Conservation (phyloP, 73 alveolate genomes). For the Stentor coeruleus region DNA sequence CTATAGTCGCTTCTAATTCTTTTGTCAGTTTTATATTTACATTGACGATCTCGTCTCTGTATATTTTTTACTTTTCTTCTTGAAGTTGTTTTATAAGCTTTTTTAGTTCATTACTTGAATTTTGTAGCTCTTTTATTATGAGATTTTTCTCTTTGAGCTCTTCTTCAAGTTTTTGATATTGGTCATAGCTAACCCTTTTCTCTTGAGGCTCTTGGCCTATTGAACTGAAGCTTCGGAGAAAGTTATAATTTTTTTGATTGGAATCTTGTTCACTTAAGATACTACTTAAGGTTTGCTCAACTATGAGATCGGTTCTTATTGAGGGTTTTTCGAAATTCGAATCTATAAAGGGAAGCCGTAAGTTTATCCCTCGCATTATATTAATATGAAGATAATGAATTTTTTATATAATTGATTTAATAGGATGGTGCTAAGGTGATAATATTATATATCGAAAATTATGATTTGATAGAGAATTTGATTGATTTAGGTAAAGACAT, state of each 20-base stretch:
- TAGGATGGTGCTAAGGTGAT: too few species aligned
- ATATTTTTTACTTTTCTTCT: not conserved
- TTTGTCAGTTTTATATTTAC: not conserved
- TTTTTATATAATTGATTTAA: too few species aligned
- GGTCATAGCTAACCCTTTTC: not conserved
- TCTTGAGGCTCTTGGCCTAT: not conserved
- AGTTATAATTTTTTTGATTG: not conserved
- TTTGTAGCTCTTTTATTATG: not conserved
- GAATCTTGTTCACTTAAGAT: not conserved
- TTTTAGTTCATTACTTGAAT: not conserved
- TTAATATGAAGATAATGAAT: too few species aligned
- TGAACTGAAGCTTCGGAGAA: not conserved
- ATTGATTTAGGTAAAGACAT: too few species aligned
- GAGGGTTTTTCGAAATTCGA: not conserved
- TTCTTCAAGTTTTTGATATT: not conserved
- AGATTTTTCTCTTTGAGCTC: not conserved
- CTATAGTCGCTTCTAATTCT: not conserved
- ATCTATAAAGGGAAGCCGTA: not conserved
- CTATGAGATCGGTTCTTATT: not conserved
- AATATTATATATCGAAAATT: too few species aligned
- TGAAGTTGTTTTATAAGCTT: not conserved
- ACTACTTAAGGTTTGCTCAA: not conserved
- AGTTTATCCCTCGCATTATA: not conserved
- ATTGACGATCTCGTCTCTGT: not conserved
- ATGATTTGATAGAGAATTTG: too few species aligned